Conservation (phyloP, 208 protist species). For the Crithidia thermophila region DNA sequence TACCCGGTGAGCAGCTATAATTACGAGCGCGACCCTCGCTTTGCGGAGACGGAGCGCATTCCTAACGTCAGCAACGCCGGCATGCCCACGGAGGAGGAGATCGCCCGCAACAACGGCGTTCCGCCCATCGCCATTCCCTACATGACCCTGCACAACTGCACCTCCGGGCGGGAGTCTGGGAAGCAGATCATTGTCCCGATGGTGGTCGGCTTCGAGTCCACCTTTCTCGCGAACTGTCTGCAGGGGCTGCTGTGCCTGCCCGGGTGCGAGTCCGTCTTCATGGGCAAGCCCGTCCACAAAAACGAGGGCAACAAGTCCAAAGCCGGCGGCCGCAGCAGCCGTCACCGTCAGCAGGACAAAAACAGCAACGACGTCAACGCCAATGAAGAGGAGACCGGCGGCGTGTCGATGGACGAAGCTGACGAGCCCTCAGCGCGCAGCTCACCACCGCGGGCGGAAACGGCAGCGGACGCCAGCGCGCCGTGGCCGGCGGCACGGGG, state of each 20-base stretch:
- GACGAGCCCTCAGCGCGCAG: conserved; percentile 1
- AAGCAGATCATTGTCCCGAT: conserved; percentile 65
- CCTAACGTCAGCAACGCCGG: conserved; percentile 1
- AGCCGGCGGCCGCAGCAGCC: not conserved
- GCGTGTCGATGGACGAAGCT: not conserved
- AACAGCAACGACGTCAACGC: not conserved
- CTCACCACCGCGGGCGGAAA: not conserved
- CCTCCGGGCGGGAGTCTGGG: conserved; percentile 4
- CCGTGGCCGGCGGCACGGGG: not conserved
- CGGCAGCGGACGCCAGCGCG: not conserved
- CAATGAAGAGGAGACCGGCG: conserved; percentile 9
- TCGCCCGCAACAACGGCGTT: conserved; percentile 1
- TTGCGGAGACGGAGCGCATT: conserved; percentile 17
- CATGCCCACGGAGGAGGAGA: conserved; percentile 4
- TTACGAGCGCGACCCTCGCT: conserved; percentile 17
- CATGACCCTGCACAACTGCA: conserved; percentile 40
- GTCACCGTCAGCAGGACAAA: not conserved
- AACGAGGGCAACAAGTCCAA: not conserved
- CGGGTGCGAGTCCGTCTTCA: conserved; percentile 52
- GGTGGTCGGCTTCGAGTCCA: conserved; percentile 40
- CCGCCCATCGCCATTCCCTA: conserved; percentile 42
- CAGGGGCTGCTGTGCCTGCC: conserved; percentile 55
- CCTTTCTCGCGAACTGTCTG: conserved; percentile 50
- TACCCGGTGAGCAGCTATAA: conserved; percentile 16
- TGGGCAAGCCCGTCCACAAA: conserved; percentile 26